Base-by-base conservation (phyloP, 2,329 filamentous ascomycete genomes). In the Talaromyces sp. region DNA sequence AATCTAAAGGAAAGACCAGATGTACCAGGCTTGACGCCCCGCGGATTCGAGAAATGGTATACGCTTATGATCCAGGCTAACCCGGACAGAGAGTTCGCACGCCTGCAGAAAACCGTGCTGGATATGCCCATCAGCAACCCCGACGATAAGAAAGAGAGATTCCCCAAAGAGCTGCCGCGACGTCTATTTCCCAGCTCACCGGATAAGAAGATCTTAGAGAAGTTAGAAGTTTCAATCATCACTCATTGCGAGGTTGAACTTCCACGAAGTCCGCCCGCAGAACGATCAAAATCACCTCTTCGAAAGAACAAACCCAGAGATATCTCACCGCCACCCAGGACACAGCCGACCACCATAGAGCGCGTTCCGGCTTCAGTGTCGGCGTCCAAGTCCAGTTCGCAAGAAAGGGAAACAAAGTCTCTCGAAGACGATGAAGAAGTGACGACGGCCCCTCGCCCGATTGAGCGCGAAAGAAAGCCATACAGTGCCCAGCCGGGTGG, bases 141-240 rank as follows among this genome's bases (percentile, higher is more conserved):
- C 0, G 83, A 88, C 52, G 85, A 89, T 57, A 85, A 83, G 68
- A 87, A 85, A 11, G 90, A 93, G 75, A 83, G 90, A 2, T 88
- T 96, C 63, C 93, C 92, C 0, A 92, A 91, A 68, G 88, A 93
- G 70, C 83, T 96, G 2, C 88, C 91, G 0, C 83, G 92, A 47
- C 84, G 89, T 60, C 81, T 95, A 3, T 85, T 96, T 45, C 92
- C 92, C 0, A 79, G 80, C 0, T 75, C 77, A 8, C 81, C 84
- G 0, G 86, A 92, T 68, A 71, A 83, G 0, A 79, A 84, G 37
- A 80, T 85, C 0, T 84, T 87, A 63, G 85, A 88, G 67, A 78
- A 86, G 22, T 78, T 93, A 9, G 84, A 88, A 19, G 82, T 85
- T 50, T 83, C 85, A 1, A 80, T 93, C 19, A 80, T 81, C 35